Conservation (phyloP, 2,329 filamentous ascomycete genomes). For the Monilinia polystroma region DNA sequence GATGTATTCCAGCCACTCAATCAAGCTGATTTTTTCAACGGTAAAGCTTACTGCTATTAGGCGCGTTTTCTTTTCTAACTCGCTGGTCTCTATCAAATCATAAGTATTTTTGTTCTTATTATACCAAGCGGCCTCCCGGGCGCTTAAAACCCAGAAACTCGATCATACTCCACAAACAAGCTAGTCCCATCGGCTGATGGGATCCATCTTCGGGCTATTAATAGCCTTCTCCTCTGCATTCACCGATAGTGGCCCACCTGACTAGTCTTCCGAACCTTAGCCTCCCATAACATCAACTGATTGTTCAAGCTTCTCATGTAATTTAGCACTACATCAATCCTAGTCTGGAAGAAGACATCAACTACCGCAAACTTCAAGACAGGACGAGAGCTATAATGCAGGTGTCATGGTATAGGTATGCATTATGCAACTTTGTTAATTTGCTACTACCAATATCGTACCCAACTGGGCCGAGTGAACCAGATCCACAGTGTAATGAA, state of each 20-base stretch:
- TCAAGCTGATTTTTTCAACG: background rate
- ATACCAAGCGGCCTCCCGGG: constrained; percentile 3
- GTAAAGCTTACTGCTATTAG: background rate
- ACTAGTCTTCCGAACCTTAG: background rate
- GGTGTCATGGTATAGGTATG: background rate
- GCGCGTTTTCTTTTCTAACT: background rate
- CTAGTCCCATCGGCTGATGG: background rate
- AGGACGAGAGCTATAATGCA: background rate
- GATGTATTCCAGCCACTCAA: background rate
- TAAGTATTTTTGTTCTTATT: background rate
- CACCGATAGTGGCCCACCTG: background rate
- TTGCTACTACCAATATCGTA: background rate
- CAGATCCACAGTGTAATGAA: background rate
- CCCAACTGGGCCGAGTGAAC: background rate
- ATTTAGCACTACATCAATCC: background rate
- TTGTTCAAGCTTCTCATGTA: background rate
- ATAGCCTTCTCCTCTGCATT: constrained; percentile 2
- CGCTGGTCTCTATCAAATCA: background rate
- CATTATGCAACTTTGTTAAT: background rate
- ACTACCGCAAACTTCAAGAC: background rate
- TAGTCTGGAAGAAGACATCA: background rate
- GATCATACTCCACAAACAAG: background rate
- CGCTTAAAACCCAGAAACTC: background rate
- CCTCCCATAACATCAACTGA: background rate
- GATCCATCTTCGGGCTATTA: constrained; percentile 6